Conservation (phyloP, 1,284 basidiomycete species). For the Cryptococcus sp. region DNA sequence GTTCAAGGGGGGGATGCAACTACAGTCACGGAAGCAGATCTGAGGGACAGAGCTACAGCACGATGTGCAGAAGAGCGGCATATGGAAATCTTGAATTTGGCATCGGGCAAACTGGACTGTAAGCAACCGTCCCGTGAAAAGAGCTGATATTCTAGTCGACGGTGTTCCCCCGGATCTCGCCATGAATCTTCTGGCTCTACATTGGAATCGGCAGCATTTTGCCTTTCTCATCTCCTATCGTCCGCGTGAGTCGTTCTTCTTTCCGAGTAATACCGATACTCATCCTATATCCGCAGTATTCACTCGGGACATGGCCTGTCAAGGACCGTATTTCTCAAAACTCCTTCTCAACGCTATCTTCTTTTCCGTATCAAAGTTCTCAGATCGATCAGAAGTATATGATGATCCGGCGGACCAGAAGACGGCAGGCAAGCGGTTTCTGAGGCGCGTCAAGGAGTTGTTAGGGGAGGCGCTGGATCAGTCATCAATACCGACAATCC, state of each 20-base stretch:
- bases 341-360: slow-evolving; percentile 42
- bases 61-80: slow-evolving; percentile 28
- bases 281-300: slow-evolving; percentile 20
- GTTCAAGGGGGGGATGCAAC: slow-evolving; percentile 8
- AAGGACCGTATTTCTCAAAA: slow-evolving; percentile 37
- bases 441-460: slow-evolving; percentile 34
- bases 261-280: not conserved
- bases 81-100: slow-evolving; percentile 37
- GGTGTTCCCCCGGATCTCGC: slow-evolving; percentile 38
- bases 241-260: slow-evolving; percentile 13
- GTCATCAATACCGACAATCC: slow-evolving; percentile 39
- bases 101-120: slow-evolving; percentile 40
- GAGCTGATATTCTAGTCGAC: slow-evolving; percentile 22
- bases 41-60: slow-evolving; percentile 28
- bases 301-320: slow-evolving; percentile 39
- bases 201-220: slow-evolving; percentile 46
- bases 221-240: slow-evolving; percentile 43
- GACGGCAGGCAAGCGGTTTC: slow-evolving; percentile 35
- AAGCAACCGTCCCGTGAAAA: not conserved
- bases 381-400: slow-evolving; percentile 33
- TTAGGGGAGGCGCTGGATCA: slow-evolving; percentile 37
- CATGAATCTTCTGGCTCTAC: slow-evolving; percentile 38
- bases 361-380: slow-evolving; percentile 43
- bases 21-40: slow-evolving; percentile 4
- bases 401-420: slow-evolving; percentile 26